These are phyloP conservation scores for Bjerkandera adusta DNA, from an alignment of 1,284 basidiomycete species.

Conservation along the genomic window DNA sequence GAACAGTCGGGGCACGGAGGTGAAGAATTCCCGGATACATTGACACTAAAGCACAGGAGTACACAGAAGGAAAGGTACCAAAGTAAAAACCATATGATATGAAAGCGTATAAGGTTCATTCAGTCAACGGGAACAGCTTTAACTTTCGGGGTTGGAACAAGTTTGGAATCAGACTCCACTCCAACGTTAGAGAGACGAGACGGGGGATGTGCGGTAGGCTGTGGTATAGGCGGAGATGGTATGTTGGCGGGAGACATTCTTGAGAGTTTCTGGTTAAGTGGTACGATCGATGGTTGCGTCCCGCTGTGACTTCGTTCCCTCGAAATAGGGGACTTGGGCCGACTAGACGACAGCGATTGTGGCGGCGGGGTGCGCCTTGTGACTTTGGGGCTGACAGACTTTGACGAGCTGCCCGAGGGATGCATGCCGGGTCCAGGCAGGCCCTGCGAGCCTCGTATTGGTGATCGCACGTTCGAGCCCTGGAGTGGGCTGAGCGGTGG, in stretches of 20 bases:
- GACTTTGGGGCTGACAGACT: slow-evolving; percentile 13
- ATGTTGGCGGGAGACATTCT: slow-evolving; percentile 15
- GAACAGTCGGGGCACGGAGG: too few species aligned
- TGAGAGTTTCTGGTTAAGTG: slow-evolving; percentile 4
- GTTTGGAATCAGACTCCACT: slow-evolving; percentile 4
- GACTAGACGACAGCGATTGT: slow-evolving; percentile 6
- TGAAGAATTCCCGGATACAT: slow-evolving; percentile 10
- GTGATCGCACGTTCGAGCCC: slow-evolving; percentile 8
- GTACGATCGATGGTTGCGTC: not conserved
- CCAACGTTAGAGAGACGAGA: slow-evolving; percentile 11
- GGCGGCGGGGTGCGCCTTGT: slow-evolving; percentile 14
- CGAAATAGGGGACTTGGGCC: slow-evolving; percentile 12
- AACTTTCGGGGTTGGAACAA: slow-evolving; percentile 8
- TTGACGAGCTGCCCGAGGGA: slow-evolving; percentile 1
- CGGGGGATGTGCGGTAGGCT: slow-evolving; percentile 12
- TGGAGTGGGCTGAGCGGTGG: slow-evolving; percentile 17
- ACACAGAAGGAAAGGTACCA: not conserved
- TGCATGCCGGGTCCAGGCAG: slow-evolving; percentile 9
- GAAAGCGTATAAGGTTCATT: not conserved
- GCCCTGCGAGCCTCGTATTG: slow-evolving; percentile 10
- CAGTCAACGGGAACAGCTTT: slow-evolving; percentile 10
- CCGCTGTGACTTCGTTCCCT: slow-evolving; percentile 7
- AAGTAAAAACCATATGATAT: not conserved
- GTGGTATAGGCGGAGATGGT: slow-evolving; percentile 11
- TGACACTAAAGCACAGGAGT: not conserved